Evolutionary conservation across 2,329 filamentous ascomycete genomes (phyloP), one percentile per base, ranked within the genome.

Genomic region (Sporothrix mexicana): DNA sequence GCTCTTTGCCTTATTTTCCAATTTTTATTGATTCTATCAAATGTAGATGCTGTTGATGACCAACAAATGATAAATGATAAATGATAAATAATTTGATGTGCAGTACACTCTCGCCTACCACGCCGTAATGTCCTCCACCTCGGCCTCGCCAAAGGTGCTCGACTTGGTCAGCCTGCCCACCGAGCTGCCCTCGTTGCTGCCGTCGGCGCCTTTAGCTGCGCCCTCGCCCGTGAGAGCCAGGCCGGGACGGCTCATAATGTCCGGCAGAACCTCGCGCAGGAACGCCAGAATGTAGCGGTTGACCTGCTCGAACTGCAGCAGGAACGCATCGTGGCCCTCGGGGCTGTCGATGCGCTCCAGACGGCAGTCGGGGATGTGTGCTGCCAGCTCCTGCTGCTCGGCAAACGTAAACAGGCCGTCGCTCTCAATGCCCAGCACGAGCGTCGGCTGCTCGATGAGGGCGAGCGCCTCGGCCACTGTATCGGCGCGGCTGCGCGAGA

Each of bases 351-450:
- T 99, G 64, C 91, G 93, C 81, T 94, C 91, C 36, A 99, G 84
- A 12, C 89, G 88, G 0, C 93, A 91, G 77, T 95, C 85, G 2
- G 91, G 91, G 75, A 98, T 94, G 73, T 92, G 89, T 49, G 90
- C 88, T 0, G 95, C 96, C 70, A 99, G 85, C 82, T 98, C 94
- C 81, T 98, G 87, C 83, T 99, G 96, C 83, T 99, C 96, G 6
- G 94, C 94, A 81, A 97, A 98, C 0, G 95, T 98, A 81, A 99
- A 99, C 0, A 99, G 88, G 0, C 96, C 96, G 78, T 99, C 96
- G 70, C 92, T 95, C 82, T 98, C 93, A 73, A 99, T 99, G 2
- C 96, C 96, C 1, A 99, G 87, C 0, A 99, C 93, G 8, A 99
- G 85, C 0, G 93, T 92, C 0, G 96, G 96, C 81, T 99, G 96